Percentiles rank a stretch among this genome's conserved stretches.
These are phyloP conservation scores for Globisporangium cederbergense DNA, from an alignment of 352 stramenopile genomes.

Conservation along the genomic window DNA sequence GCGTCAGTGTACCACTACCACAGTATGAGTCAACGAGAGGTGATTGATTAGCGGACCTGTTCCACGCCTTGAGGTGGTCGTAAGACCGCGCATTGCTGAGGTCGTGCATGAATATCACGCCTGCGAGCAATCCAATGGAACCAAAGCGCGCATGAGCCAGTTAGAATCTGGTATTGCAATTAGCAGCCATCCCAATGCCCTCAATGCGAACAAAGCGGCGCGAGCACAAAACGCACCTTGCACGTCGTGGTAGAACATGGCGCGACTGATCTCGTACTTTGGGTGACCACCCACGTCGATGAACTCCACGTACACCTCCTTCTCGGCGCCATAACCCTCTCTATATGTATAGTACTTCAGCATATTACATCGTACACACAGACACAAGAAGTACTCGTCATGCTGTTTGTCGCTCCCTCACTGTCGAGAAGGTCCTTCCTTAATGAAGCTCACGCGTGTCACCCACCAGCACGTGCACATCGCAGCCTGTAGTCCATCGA, in stretches of 20 bases:
- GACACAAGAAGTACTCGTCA: neutral
- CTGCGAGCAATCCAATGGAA: constrained; percentile 10
- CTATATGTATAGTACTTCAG: constrained; percentile 30
- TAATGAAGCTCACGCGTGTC: constrained; percentile 2
- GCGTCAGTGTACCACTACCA: neutral
- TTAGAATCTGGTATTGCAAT: neutral
- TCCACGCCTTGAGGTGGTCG: constrained; percentile 65
- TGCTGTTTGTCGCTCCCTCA: neutral
- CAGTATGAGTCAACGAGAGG: neutral
- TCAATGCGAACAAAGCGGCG: neutral
- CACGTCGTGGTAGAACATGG: constrained; percentile 80
- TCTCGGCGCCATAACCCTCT: constrained; percentile 32
- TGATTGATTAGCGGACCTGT: constrained; percentile 15
- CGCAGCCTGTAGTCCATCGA: constrained; percentile 80
- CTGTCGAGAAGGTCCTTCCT: neutral
- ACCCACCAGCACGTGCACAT: constrained; percentile 69
- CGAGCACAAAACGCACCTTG: constrained; percentile 30
- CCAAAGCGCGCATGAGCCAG: neutral
- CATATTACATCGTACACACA: neutral
- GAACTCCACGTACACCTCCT: constrained; percentile 78
- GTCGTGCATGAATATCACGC: constrained; percentile 81
- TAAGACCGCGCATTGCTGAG: constrained; percentile 74
- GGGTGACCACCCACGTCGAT: constrained; percentile 79
- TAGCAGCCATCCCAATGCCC: no score
- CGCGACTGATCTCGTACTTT: constrained; percentile 77